Conservation (phyloP, 208 protist genomes). For the Leishmania martiniquensis region DNA sequence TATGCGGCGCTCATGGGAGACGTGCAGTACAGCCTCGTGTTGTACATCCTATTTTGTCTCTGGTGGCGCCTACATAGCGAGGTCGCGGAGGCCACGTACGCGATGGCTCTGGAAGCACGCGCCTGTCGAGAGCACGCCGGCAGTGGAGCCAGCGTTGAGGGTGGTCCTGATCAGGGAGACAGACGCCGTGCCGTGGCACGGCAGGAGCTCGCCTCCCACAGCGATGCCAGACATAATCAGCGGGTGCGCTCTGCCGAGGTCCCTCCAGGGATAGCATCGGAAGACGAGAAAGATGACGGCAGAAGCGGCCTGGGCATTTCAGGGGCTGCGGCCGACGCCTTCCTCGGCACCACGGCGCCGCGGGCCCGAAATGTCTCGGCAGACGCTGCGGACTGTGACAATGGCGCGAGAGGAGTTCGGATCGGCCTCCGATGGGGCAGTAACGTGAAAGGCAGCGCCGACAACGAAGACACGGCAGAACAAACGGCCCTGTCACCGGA, state of each 20-base stretch:
- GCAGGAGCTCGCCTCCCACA: not conserved
- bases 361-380: not conserved
- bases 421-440: not conserved
- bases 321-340: not conserved
- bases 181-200: not conserved
- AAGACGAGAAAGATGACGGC: not conserved
- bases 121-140: not conserved
- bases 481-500: not conserved
- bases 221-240: not conserved
- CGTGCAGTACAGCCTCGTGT: constrained; percentile 77
- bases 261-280: not conserved
- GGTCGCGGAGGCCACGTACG: constrained; percentile 32
- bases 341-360: not conserved
- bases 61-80: constrained; percentile 77
- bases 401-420: not conserved
- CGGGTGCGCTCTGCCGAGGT: not conserved
- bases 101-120: constrained; percentile 1
- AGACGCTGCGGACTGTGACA: not conserved
- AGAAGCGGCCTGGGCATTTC: not conserved
- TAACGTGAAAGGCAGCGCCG: not conserved
- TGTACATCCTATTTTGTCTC: constrained; percentile 79
- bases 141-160: not conserved
- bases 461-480: not conserved
- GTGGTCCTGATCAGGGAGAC: not conserved
- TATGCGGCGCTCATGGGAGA: constrained; percentile 82